These are phyloP conservation scores for Metarhizium rileyi DNA, from an alignment of 2,329 filamentous ascomycete genomes.

Conservation along the genomic window DNA sequence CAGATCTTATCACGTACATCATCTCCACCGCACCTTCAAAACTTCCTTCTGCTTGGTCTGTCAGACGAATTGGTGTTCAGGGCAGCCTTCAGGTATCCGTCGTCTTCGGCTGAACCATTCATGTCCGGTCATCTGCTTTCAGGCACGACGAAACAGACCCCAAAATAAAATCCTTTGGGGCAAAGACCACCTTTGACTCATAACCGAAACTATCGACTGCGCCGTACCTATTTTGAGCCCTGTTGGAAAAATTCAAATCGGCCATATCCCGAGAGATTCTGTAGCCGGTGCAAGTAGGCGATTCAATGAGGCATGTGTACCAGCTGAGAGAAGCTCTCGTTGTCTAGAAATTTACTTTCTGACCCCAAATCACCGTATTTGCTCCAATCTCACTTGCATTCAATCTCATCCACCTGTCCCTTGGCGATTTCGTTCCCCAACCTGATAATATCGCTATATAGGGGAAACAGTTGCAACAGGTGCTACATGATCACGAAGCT, in stretches of 20 bases:
- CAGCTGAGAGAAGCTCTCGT: background rate
- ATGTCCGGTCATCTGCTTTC: background rate
- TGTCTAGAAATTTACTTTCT: background rate
- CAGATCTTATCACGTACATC: background rate
- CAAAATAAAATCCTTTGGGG: background rate
- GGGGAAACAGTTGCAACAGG: background rate
- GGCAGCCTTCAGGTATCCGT: background rate
- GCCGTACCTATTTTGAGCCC: background rate
- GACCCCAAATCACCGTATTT: background rate
- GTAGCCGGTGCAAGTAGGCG: background rate
- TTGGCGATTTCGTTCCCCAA: background rate
- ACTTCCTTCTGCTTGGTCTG: background rate
- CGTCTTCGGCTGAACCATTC: background rate
- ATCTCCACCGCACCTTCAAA: background rate
- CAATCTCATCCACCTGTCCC: background rate
- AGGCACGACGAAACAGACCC: background rate
- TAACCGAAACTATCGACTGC: background rate
- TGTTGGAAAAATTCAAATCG: background rate
- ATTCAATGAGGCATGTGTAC: background rate
- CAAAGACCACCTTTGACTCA: background rate
- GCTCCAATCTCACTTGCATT: background rate
- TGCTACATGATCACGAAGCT: background rate
- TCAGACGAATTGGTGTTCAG: background rate
- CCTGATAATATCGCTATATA: background rate
- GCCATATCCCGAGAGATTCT: background rate